phyloP scores from a whole-genome alignment of 331 rosid species.

The Quercus tomentella region DNA sequence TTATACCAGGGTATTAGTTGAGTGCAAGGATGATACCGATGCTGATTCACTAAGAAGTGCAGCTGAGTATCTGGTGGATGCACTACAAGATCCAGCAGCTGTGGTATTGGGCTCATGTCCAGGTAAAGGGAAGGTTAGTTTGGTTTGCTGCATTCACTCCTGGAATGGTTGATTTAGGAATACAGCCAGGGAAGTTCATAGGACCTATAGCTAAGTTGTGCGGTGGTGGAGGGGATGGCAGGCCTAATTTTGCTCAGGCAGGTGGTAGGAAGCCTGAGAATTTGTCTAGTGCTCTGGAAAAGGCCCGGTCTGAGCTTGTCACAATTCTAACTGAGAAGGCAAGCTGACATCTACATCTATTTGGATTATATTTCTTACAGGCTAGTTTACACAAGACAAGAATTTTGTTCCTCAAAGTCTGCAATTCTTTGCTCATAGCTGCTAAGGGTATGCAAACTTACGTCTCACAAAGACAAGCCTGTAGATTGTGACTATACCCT shows the following conservation, averaged over 20 bases:
- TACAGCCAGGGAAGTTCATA: slow-evolving; percentile 90
- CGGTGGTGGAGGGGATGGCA: slow-evolving; percentile 96
- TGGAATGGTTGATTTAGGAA: slow-evolving; percentile 61
- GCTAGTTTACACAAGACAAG: neutral
- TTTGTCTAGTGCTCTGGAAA: slow-evolving; percentile 61
- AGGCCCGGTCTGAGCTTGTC: slow-evolving; percentile 65
- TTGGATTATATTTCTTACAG: neutral
- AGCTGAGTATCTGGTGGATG: slow-evolving; percentile 69
- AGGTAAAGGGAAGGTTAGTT: slow-evolving; percentile 80
- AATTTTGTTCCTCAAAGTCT: neutral
- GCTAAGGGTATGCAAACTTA: neutral
- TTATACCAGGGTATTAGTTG: slow-evolving; percentile 66
- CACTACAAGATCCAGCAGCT: slow-evolving; percentile 83
- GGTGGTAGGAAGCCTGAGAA: slow-evolving; percentile 93
- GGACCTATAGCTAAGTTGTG: slow-evolving; percentile 85
- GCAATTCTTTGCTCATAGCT: neutral
- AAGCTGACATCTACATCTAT: slow-evolving; percentile 24
- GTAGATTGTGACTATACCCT: too few relatives aligned
- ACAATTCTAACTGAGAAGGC: slow-evolving; percentile 51
- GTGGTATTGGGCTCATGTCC: slow-evolving; percentile 83
- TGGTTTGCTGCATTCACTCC: slow-evolving; percentile 92
- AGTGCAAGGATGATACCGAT: slow-evolving; percentile 74
- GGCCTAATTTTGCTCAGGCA: slow-evolving; percentile 96
- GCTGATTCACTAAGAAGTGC: slow-evolving; percentile 85
- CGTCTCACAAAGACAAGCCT: neutral